phyloP scores from a whole-genome alignment of 1,284 basidiomycete genomes.

The Pseudozyma sp. region DNA sequence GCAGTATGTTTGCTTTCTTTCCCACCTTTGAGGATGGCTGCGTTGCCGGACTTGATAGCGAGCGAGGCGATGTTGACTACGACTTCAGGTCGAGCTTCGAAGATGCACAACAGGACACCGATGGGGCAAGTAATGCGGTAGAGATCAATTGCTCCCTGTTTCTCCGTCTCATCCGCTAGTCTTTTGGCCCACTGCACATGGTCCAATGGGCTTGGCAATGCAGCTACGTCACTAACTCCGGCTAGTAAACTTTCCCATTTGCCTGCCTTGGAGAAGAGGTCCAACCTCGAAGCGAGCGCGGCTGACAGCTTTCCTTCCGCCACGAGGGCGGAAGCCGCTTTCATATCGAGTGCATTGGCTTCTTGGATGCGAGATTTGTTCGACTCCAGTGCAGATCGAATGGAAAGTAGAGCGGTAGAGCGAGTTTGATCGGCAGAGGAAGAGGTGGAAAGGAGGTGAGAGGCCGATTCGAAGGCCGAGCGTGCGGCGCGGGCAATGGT shows the following conservation, averaged over 20 bases:
- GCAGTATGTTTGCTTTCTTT: slow-evolving; percentile 61
- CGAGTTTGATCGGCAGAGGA: slow-evolving; percentile 46
- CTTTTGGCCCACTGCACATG: slow-evolving; percentile 86
- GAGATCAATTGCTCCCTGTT: slow-evolving; percentile 79
- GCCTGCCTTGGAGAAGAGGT: slow-evolving; percentile 80
- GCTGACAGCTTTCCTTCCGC: slow-evolving; percentile 83
- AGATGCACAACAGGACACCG: slow-evolving; percentile 94
- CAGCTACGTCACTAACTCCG: slow-evolving; percentile 87
- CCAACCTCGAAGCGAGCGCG: slow-evolving; percentile 85
- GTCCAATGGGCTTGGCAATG: slow-evolving; percentile 87
- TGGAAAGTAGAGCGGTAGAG: slow-evolving; percentile 46
- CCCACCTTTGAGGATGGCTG: slow-evolving; percentile 66
- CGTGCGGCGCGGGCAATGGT: slow-evolving; percentile 44
- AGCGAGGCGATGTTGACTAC: slow-evolving; percentile 96
- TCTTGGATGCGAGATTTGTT: slow-evolving; percentile 41
- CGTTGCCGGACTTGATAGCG: slow-evolving; percentile 92
- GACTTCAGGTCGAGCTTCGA: slow-evolving; percentile 97
- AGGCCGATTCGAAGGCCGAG: slow-evolving; percentile 40
- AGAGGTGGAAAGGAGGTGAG: slow-evolving; percentile 33
- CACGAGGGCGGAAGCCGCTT: slow-evolving; percentile 78
- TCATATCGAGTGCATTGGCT: slow-evolving; percentile 62
- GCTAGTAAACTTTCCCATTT: slow-evolving; percentile 96
- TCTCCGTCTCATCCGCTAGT: slow-evolving; percentile 73
- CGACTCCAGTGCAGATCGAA: slow-evolving; percentile 52
- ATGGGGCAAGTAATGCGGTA: slow-evolving; percentile 97